phyloP scores from a whole-genome alignment of 2,329 filamentous ascomycete species.

The Pseudogymnoascus sp. region DNA sequence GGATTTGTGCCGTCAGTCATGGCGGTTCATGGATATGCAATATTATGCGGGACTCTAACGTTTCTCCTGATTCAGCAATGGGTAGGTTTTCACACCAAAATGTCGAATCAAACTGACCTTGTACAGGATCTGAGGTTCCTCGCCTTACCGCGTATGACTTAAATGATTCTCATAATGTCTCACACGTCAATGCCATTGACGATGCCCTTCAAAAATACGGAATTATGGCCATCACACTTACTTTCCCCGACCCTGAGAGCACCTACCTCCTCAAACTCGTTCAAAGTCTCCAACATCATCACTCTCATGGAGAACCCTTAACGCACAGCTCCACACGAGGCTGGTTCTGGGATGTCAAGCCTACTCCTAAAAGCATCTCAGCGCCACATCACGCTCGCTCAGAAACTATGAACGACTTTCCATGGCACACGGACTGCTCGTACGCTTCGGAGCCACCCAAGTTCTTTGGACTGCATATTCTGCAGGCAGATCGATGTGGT shows the following conservation, averaged over 20 bases:
- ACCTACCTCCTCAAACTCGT: conserved; percentile 19
- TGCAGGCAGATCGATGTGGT: conserved; percentile 20
- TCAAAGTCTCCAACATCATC: conserved; percentile 10
- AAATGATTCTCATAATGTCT: background rate
- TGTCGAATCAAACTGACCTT: background rate
- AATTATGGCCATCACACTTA: conserved; percentile 17
- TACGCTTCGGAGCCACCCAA: conserved; percentile 22
- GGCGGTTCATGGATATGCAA: conserved; percentile 16
- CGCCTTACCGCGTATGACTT: background rate
- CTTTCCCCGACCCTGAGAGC: conserved; percentile 17
- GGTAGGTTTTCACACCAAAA: background rate
- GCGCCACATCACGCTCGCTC: conserved; percentile 16
- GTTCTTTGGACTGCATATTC: conserved; percentile 24
- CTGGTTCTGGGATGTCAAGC: conserved; percentile 25
- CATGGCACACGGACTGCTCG: conserved; percentile 28
- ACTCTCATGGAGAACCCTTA: conserved; percentile 19
- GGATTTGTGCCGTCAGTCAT: conserved; percentile 17
- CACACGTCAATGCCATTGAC: conserved; percentile 12
- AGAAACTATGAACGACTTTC: conserved; percentile 24
- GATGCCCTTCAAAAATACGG: conserved; percentile 16
- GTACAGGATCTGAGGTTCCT: conserved; percentile 2
- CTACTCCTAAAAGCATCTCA: conserved; percentile 15
- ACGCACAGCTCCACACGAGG: conserved; percentile 21
- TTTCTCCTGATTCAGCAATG: background rate
- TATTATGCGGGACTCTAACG: background rate